phyloP scores from a whole-genome alignment of 208 protist genomes.

The Crithidia sp. region DNA sequence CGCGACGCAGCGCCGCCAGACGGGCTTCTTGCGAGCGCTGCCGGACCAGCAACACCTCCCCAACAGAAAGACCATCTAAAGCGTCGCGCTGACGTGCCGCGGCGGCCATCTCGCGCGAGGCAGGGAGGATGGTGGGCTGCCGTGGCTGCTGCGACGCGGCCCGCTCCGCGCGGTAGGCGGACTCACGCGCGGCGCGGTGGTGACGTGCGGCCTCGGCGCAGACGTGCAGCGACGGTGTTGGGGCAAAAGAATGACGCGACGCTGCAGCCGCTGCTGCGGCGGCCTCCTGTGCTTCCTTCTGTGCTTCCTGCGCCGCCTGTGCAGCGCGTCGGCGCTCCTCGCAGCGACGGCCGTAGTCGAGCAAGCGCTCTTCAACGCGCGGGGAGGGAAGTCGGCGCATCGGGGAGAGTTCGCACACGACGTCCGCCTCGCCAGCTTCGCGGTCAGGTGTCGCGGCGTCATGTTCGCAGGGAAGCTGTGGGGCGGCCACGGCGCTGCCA shows the following conservation, averaged over 20 bases:
- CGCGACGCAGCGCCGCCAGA: conserved; percentile 13
- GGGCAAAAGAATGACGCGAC: conserved; percentile 4
- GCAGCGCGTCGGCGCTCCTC: conserved; percentile 11
- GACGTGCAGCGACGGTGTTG: conserved; percentile 26
- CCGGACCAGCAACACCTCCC: conserved; percentile 23
- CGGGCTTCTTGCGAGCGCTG: conserved; percentile 20
- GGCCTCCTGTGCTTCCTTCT: conserved; percentile 4
- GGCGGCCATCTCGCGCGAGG: conserved; percentile 31
- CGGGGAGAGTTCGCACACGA: conserved; percentile 48
- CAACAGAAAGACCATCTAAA: conserved; percentile 16
- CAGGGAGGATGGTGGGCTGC: conserved; percentile 23
- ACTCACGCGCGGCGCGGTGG: conserved; percentile 16
- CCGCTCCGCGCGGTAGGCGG: neutral
- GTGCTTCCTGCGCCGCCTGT: conserved; percentile 11
- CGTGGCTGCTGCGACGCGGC: neutral
- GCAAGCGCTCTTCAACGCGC: conserved; percentile 52
- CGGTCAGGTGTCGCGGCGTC: neutral
- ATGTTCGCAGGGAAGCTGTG: neutral
- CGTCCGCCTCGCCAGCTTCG: neutral
- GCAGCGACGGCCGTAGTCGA: conserved; percentile 46
- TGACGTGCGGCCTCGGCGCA: conserved; percentile 21
- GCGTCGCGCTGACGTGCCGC: conserved; percentile 20
- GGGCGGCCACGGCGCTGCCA: neutral
- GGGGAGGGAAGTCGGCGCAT: conserved; percentile 1
- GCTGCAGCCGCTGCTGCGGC: neutral